Conservation (phyloP, 306 rosid genomes). For the Canavalia gladiata region DNA sequence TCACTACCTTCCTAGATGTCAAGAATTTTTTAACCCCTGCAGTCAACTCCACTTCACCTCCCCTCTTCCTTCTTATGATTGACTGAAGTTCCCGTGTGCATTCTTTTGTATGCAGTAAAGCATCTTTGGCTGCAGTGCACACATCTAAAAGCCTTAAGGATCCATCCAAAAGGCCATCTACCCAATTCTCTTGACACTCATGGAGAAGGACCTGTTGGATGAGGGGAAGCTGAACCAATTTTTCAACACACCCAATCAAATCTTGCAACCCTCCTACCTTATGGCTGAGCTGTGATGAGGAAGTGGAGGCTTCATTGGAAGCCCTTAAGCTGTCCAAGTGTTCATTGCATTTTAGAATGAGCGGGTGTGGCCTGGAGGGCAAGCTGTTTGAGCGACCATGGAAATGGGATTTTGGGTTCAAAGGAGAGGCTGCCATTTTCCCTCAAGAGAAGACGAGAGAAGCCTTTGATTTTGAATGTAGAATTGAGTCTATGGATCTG, state of each 20-base stretch:
- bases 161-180: conserved; percentile 40
- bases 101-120: conserved; percentile 47
- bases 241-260: conserved; percentile 42
- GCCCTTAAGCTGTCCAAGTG: conserved; percentile 24
- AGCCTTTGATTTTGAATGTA: conserved; percentile 25
- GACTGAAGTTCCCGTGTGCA: conserved; percentile 49
- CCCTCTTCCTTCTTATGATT: conserved; percentile 43
- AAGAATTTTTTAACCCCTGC: conserved; percentile 37
- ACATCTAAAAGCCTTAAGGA: conserved; percentile 43
- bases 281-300: conserved; percentile 37
- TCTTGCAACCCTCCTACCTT: conserved; percentile 31
- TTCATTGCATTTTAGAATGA: conserved; percentile 38
- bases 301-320: conserved; percentile 36
- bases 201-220: conserved; percentile 31
- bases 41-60: conserved; percentile 23
- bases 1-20: conserved; percentile 46
- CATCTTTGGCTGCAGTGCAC: conserved; percentile 48
- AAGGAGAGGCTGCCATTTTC: conserved; percentile 47
- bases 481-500: conserved; percentile 36
- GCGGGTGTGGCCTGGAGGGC: conserved; percentile 46
- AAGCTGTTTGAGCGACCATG: conserved; percentile 48
- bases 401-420: conserved; percentile 31
- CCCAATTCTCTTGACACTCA: conserved; percentile 10
- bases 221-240: conserved; percentile 25
- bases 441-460: conserved; percentile 20